Conservation (phyloP, 2,329 filamentous ascomycete species). For the Pestalotiopsis sp. region DNA sequence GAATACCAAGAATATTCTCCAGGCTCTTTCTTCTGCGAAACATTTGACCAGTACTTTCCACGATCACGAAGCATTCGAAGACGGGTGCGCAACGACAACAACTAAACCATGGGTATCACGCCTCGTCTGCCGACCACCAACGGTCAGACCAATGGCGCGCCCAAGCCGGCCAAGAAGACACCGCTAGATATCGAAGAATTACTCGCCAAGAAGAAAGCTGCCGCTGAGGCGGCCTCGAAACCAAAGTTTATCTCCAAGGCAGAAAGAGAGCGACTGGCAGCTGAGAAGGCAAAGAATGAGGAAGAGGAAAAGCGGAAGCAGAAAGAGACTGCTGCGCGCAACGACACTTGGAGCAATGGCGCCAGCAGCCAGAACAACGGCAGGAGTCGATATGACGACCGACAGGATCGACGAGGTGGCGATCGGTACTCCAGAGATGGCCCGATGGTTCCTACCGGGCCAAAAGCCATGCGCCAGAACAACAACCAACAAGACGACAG, state of each 20-base stretch:
- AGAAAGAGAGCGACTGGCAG: constrained; percentile 71
- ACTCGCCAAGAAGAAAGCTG: constrained; percentile 81
- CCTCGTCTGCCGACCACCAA: constrained; percentile 22
- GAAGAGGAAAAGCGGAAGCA: constrained; percentile 41
- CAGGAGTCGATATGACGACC: constrained; percentile 24
- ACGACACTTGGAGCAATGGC: constrained; percentile 37
- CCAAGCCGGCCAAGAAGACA: constrained; percentile 20
- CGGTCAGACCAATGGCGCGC: constrained; percentile 12
- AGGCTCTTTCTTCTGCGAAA: background rate
- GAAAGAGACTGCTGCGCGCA: constrained; percentile 26
- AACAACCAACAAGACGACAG: constrained; percentile 38
- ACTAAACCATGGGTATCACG: constrained; percentile 27
- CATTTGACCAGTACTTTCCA: background rate
- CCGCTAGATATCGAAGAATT: constrained; percentile 87
- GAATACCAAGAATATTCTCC: background rate
- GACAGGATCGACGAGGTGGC: constrained; percentile 30
- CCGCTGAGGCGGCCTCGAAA: constrained; percentile 82
- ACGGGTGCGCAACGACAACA: background rate
- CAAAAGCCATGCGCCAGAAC: constrained; percentile 66
- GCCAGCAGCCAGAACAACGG: constrained; percentile 9
- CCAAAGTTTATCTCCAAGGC: constrained; percentile 80
- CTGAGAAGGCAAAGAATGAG: constrained; percentile 74
- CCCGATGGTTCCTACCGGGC: constrained; percentile 66
- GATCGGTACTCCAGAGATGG: constrained; percentile 24
- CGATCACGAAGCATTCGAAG: background rate